These are phyloP conservation scores for Auxenochlorella protothecoides DNA, from an alignment of 139 green algal species.

Conservation along the genomic window DNA sequence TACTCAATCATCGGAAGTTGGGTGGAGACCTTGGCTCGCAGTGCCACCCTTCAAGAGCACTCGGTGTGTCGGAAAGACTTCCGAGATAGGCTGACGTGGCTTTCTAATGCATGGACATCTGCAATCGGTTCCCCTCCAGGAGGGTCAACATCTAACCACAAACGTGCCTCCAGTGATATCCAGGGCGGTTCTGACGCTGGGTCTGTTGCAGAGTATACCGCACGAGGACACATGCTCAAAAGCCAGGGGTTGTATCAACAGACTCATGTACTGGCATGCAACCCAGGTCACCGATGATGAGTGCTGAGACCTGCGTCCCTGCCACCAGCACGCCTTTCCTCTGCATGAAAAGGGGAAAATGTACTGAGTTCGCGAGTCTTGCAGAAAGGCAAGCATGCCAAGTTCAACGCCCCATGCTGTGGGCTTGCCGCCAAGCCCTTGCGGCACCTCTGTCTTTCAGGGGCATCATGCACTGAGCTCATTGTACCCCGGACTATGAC, in stretches of 20 bases:
- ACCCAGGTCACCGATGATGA: conserved; percentile 53
- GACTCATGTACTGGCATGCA: conserved; percentile 2
- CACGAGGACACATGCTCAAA: too few relatives aligned
- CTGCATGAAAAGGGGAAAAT: conserved; percentile 5
- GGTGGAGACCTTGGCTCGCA: too few relatives aligned
- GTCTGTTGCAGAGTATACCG: too few relatives aligned
- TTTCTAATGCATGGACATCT: too few relatives aligned
- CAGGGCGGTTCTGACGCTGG: too few relatives aligned
- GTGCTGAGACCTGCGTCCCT: conserved; percentile 51
- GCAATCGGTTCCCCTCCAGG: too few relatives aligned
- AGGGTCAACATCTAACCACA: too few relatives aligned
- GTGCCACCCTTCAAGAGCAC: too few relatives aligned
- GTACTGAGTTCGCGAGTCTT: not conserved
- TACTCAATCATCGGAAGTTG: too few relatives aligned
- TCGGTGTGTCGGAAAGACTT: too few relatives aligned
- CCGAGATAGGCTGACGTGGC: too few relatives aligned
- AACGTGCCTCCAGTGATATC: too few relatives aligned
- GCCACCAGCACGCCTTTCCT: conserved; percentile 29
- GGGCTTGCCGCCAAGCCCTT: not conserved
- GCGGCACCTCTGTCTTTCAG: not conserved
- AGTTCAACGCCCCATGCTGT: not conserved
- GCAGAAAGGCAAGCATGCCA: not conserved
- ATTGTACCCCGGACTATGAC: not conserved
- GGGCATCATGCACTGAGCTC: not conserved
- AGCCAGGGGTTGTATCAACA: not conserved